Base-by-base conservation (phyloP, 768 basidiomycete species). In the Collybia sp. region DNA sequence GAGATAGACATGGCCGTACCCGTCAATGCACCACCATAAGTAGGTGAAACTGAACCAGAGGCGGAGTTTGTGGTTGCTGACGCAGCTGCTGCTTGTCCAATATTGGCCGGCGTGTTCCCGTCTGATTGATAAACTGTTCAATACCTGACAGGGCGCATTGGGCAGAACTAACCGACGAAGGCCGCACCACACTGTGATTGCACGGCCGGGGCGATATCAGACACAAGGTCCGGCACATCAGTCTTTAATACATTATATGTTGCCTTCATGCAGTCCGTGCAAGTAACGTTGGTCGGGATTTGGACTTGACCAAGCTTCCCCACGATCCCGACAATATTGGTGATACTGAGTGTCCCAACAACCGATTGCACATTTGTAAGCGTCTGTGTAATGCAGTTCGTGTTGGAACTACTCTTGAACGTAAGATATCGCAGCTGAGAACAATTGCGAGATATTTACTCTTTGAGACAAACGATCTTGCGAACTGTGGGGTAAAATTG, bases 391-490 rank as follows among this genome's bases (percentile, higher is more conserved):
- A 73, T 54, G 58, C 87, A 89, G 47, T 67, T 66, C 10, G 63
- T 64, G 18, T 53, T 58, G 20, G 63, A 65, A 44, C 70, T 71
- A 38, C 3, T 36, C 33, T 43, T 9, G 18, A 18, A 13, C n/a
- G 9, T 30, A 35, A 42, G 44, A 13, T n/a, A 20, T 16, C 19
- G 25, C 25, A 41, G 15, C 32, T 19, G 6, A 6, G 8, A 30
- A 15, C 10, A 6, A 20, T 35, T 8, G 9, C 35, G 18, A 32
- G 25, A 10, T 15, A 71, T 82, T 47, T 57, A 87, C 85, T 85
- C 74, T 47, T 80, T 72, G 54, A 88, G 63, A 60, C 86, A 89
- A 8, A 65, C 55, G 5, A 83, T 55, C 53, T 81, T 60, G 43
- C 83, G 72, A 6, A 69, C 66, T 2, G 73, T 68, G 6, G 85